Percentiles rank a stretch among this genome's conserved stretches.
Conservation (phyloP, 2,329 filamentous ascomycete species). For the Aspergillus sp. region DNA sequence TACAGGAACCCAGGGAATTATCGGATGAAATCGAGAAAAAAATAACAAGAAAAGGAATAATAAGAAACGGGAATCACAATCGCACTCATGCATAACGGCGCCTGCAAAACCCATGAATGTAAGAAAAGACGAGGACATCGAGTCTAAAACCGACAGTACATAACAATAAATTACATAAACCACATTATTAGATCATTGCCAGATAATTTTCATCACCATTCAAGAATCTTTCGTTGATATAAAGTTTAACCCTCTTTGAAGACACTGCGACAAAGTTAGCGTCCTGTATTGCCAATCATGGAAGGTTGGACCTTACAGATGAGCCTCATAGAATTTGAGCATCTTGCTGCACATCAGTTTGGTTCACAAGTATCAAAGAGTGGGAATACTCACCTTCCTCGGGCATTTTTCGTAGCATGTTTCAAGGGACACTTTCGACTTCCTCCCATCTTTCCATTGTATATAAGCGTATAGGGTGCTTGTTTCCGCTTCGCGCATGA, state of each 20-base stretch:
- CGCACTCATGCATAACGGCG: too few relatives aligned
- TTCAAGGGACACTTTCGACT: slow-evolving; percentile 35
- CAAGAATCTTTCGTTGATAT: background rate
- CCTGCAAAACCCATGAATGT: too few relatives aligned
- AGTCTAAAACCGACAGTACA: background rate
- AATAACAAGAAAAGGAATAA: background rate
- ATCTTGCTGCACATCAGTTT: slow-evolving; percentile 28
- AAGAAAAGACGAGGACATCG: too few relatives aligned
- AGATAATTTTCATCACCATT: background rate
- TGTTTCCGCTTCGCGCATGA: slow-evolving; percentile 31
- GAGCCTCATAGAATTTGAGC: slow-evolving; percentile 44
- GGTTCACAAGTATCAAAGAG: background rate
- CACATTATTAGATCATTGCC: background rate
- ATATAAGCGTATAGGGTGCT: slow-evolving; percentile 33
- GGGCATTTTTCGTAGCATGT: slow-evolving; percentile 40
- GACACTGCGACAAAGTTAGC: slow-evolving; percentile 22
- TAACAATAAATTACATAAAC: background rate
- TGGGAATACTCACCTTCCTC: slow-evolving; percentile 24
- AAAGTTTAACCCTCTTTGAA: slow-evolving; percentile 26
- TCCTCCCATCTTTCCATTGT: slow-evolving; percentile 40
- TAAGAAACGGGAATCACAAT: too few relatives aligned
- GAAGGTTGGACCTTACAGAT: slow-evolving; percentile 33
- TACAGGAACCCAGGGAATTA: background rate
- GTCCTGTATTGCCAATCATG: background rate
- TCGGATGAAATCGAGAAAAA: background rate